Conservation (phyloP, 768 basidiomycete genomes). For the Sporobolomyces roseus region DNA sequence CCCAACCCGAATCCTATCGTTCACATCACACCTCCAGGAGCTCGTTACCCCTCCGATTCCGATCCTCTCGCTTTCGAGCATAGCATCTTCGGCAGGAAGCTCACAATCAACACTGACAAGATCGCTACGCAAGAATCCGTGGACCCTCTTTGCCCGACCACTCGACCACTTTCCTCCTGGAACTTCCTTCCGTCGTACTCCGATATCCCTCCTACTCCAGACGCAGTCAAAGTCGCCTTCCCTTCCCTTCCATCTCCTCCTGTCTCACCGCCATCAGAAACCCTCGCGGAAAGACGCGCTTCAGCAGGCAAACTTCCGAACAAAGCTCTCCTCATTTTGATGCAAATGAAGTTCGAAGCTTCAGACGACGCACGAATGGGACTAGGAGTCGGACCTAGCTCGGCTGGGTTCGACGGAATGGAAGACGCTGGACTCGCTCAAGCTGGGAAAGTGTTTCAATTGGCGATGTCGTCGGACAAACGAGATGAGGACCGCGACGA, state of each 20-base stretch:
- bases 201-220: background rate
- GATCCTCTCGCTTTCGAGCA: slow-evolving; percentile 4
- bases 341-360: slow-evolving; percentile 40
- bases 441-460: slow-evolving; percentile 8
- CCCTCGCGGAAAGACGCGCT: slow-evolving; percentile 28
- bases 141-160: background rate
- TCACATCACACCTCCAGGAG: slow-evolving; percentile 24
- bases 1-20: slow-evolving; percentile 20
- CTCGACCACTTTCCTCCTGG: slow-evolving; percentile 8
- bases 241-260: background rate
- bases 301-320: slow-evolving; percentile 30
- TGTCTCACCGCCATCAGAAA: background rate
- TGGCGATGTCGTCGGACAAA: background rate
- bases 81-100: background rate
- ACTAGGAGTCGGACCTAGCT: slow-evolving; percentile 35
- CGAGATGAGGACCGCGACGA: background rate
- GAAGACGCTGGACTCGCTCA: slow-evolving; percentile 10
- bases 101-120: background rate
- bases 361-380: slow-evolving; percentile 29
- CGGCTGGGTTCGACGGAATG: slow-evolving; percentile 13
- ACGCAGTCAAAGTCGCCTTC: background rate
- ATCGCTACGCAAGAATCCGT: background rate
- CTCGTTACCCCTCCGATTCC: background rate
- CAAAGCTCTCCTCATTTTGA: slow-evolving; percentile 33
- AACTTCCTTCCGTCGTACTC: slow-evolving; percentile 1